Conservation (phyloP, 1,284 basidiomycete genomes). For the Ganoderma resinaceum region DNA sequence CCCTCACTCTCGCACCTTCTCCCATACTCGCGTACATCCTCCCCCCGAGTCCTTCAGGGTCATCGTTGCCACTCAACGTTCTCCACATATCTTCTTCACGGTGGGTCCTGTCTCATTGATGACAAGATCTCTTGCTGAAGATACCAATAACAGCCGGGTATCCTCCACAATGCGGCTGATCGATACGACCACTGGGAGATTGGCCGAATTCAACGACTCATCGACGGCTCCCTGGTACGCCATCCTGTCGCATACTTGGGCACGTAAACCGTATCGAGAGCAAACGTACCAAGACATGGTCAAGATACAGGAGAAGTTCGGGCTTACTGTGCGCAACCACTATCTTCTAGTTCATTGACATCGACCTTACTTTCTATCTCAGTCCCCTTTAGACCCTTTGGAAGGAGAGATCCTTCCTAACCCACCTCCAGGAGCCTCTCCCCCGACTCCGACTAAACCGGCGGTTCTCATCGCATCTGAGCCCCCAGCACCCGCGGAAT, state of each 20-base stretch:
- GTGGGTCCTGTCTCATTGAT: not conserved
- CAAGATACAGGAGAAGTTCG: not conserved
- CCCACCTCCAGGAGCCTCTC: not conserved
- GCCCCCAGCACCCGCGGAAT: no score
- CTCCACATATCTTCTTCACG: no score
- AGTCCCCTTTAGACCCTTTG: not conserved
- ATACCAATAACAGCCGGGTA: not conserved
- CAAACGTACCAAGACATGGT: slow-evolving; percentile 5
- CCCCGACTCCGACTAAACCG: no score
- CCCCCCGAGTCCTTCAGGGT: no score
- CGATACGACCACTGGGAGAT: not conserved
- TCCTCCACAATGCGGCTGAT: not conserved
- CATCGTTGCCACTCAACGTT: no score
- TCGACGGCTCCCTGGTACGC: slow-evolving; percentile 3
- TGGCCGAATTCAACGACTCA: not conserved
- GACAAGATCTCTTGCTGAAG: not conserved
- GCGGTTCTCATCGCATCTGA: no score
- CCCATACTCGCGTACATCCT: no score
- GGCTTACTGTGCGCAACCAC: not conserved
- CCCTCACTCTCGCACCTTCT: no score
- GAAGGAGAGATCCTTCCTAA: not conserved
- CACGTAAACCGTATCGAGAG: not conserved
- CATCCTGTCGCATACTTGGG: slow-evolving; percentile 12
- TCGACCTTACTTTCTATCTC: not conserved
- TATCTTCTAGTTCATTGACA: not conserved